These are phyloP conservation scores for Tuber calosporum DNA, from an alignment of 495 filamentous ascomycete genomes.

Conservation along the genomic window DNA sequence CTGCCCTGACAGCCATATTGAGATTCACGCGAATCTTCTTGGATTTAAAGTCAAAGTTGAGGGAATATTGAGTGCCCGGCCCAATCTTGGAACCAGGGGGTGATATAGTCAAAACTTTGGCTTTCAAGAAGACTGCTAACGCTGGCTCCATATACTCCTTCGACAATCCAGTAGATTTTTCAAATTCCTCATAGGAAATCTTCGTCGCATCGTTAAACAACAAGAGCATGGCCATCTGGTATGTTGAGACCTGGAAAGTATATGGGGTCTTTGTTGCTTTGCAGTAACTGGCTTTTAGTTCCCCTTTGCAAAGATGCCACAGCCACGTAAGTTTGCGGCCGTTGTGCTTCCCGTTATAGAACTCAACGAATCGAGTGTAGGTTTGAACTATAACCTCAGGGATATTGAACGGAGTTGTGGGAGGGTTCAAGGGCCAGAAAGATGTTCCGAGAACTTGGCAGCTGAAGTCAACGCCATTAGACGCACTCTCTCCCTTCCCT, in stretches of 20 bases:
- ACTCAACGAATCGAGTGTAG: slow-evolving; percentile 77
- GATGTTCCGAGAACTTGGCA: slow-evolving; percentile 75
- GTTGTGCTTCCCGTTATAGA: slow-evolving; percentile 92
- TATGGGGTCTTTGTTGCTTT: slow-evolving; percentile 81
- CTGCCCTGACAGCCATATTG: slow-evolving; percentile 87
- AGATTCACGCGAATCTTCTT: slow-evolving; percentile 97
- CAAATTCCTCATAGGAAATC: slow-evolving; percentile 81
- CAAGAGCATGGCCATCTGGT: slow-evolving; percentile 94
- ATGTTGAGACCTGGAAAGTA: slow-evolving; percentile 95
- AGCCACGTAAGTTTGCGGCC: slow-evolving; percentile 96
- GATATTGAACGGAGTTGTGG: slow-evolving; percentile 75
- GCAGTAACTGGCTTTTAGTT: slow-evolving; percentile 87
- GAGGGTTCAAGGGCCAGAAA: slow-evolving; percentile 89
- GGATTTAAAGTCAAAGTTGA: slow-evolving; percentile 93
- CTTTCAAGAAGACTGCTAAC: slow-evolving; percentile 76
- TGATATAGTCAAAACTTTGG: slow-evolving; percentile 65
- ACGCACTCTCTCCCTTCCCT: slow-evolving; percentile 47
- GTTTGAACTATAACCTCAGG: slow-evolving; percentile 78
- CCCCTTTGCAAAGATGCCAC: slow-evolving; percentile 97
- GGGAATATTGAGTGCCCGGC: slow-evolving; percentile 62
- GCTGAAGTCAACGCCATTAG: slow-evolving; percentile 39
- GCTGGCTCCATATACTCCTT: slow-evolving; percentile 78
- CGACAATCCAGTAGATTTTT: slow-evolving; percentile 66
- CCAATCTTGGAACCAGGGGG: slow-evolving; percentile 67
- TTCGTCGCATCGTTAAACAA: slow-evolving; percentile 87